These are phyloP conservation scores for Globisporangium viniferum DNA, from an alignment of 352 stramenopile species.

Conservation along the genomic window DNA sequence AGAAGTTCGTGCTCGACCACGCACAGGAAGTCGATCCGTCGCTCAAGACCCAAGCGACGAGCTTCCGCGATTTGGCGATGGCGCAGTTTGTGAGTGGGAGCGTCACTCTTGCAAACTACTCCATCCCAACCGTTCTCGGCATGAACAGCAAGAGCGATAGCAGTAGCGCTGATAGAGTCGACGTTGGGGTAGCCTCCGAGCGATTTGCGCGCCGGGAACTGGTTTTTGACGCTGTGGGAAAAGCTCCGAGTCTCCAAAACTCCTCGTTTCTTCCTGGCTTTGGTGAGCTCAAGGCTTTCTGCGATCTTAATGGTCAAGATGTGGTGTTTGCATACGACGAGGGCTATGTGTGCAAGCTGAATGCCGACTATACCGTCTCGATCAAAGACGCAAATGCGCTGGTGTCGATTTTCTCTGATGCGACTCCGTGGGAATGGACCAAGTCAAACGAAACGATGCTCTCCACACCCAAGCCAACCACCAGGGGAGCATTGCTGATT, in stretches of 20 bases:
- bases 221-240: slow-evolving; percentile 20
- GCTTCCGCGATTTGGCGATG: slow-evolving; percentile 28
- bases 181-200: slow-evolving; percentile 41
- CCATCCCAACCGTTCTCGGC: slow-evolving; percentile 15
- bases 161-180: slow-evolving; percentile 10
- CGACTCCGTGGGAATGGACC: slow-evolving; percentile 24
- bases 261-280: slow-evolving; percentile 28
- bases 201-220: slow-evolving; percentile 26
- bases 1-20: slow-evolving; percentile 31
- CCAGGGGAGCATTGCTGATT: slow-evolving; percentile 36
- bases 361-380: slow-evolving; percentile 23
- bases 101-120: slow-evolving; percentile 29
- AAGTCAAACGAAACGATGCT: background rate
- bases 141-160: slow-evolving; percentile 2
- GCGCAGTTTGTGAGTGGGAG: slow-evolving; percentile 49
- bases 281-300: slow-evolving; percentile 46
- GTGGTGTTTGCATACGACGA: slow-evolving; percentile 33
- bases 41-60: background rate
- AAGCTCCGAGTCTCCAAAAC: slow-evolving; percentile 9
- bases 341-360: slow-evolving; percentile 20
- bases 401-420: slow-evolving; percentile 24
- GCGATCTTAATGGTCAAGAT: slow-evolving; percentile 25
- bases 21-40: slow-evolving; percentile 16
- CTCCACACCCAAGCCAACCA: slow-evolving; percentile 18
- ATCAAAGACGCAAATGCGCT: slow-evolving; percentile 21